phyloP scores from a whole-genome alignment of 2,329 filamentous ascomycete genomes.

The Aureobasidium musti region DNA sequence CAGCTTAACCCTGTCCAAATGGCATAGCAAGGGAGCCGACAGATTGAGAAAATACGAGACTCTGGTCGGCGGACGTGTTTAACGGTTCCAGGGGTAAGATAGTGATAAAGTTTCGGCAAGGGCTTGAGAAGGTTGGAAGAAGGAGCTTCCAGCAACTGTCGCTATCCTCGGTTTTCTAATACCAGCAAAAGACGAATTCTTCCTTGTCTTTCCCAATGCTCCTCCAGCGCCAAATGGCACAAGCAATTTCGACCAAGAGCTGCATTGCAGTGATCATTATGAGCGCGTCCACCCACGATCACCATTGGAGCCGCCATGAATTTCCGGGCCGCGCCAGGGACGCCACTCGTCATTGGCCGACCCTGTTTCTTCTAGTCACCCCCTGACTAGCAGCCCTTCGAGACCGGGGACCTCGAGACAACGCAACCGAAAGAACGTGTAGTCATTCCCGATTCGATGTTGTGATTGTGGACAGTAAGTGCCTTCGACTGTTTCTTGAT shows the following conservation, averaged over 20 bases:
- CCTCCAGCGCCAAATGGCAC: conserved; percentile 20
- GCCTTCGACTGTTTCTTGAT: not conserved
- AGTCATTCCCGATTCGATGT: not conserved
- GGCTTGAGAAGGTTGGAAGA: not conserved
- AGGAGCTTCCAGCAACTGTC: not conserved
- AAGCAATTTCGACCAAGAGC: conserved; percentile 13
- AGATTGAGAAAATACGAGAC: conserved; percentile 10
- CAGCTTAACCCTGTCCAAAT: not conserved
- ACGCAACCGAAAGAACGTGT: conserved; percentile 16
- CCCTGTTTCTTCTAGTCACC: not conserved
- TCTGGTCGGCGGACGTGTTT: conserved; percentile 13
- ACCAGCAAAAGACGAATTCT: not conserved
- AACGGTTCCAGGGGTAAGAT: conserved; percentile 22
- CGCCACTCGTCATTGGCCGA: conserved; percentile 17
- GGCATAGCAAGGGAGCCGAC: conserved; percentile 12
- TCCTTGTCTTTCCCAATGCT: not conserved
- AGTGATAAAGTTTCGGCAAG: conserved; percentile 15
- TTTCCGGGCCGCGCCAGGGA: conserved; percentile 25
- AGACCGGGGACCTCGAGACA: conserved; percentile 9
- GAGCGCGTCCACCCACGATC: conserved; percentile 14
- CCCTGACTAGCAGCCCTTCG: conserved; percentile 18
- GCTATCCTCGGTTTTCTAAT: not conserved
- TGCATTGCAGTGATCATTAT: conserved; percentile 12
- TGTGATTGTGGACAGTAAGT: not conserved
- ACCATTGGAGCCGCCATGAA: conserved; percentile 18